Conservation (phyloP, 202 grass and related monocot genomes). For the Tripidium arundinaceum region DNA sequence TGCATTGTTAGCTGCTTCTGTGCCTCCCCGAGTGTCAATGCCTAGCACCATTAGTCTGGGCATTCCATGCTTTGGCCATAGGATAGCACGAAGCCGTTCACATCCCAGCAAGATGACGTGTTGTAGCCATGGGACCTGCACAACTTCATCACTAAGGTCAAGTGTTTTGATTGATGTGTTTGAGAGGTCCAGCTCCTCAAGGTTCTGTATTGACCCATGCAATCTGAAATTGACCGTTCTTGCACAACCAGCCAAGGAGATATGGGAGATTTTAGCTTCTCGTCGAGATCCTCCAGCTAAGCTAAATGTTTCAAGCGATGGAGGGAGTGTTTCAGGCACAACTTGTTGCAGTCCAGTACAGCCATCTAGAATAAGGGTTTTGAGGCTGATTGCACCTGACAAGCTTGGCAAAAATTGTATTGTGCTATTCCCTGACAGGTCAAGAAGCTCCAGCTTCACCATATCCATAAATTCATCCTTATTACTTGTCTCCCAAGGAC, state of each 20-base stretch:
- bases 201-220: neutral
- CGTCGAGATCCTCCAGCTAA: neutral
- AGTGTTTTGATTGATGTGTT: neutral
- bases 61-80: neutral
- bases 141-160: neutral
- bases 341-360: neutral
- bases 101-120: neutral
- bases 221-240: neutral
- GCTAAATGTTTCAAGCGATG: slow-evolving; percentile 1
- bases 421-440: neutral
- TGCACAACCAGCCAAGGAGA: neutral
- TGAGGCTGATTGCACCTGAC: neutral
- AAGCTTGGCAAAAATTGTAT: slow-evolving; percentile 1
- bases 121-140: neutral
- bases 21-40: neutral
- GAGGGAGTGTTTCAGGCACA: neutral
- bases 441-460: neutral
- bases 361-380: neutral
- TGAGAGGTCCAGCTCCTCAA: neutral
- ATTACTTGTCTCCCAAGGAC: neutral
- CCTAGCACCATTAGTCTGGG: neutral
- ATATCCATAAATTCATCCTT: neutral
- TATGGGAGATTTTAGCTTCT: neutral
- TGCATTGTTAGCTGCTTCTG: no score
- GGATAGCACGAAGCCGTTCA: neutral